Evolutionary conservation across 495 filamentous ascomycete species (phyloP).

Genomic region (Tuber umbilicatum): DNA sequence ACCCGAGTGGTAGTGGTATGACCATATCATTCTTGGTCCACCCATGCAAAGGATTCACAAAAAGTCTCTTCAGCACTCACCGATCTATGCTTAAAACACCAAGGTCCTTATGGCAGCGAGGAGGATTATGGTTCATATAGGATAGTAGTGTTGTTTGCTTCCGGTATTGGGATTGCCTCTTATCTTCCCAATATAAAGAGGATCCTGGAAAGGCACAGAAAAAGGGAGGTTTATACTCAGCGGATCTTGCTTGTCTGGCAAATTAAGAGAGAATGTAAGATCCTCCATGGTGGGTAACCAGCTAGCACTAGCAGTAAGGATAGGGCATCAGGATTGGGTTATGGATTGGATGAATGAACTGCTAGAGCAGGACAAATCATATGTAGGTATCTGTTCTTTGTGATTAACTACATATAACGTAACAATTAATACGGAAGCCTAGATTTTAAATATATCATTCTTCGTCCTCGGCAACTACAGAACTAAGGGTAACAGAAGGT

Average conservation of each 20-base stretch:
- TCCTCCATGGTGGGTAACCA: slow-evolving; percentile 8
- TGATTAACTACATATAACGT: slow-evolving; percentile 4
- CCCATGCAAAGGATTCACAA: slow-evolving; percentile 42
- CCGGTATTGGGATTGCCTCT: slow-evolving; percentile 44
- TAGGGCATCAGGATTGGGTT: slow-evolving; percentile 30
- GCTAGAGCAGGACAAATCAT: slow-evolving; percentile 26
- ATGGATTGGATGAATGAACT: slow-evolving; percentile 36
- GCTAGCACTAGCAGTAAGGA: slow-evolving; percentile 4
- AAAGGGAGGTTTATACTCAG: slow-evolving; percentile 38
- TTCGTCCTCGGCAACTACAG: slow-evolving; percentile 5
- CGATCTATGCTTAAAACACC: slow-evolving; percentile 24
- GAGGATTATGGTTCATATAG: slow-evolving; percentile 42
- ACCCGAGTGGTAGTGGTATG: slow-evolving; percentile 22
- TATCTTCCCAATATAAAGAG: slow-evolving; percentile 45
- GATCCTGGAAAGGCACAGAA: slow-evolving; percentile 41
- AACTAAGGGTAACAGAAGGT: neutral
- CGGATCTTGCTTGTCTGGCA: slow-evolving; percentile 43
- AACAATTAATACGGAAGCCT: neutral
- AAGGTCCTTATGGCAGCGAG: slow-evolving; percentile 43
- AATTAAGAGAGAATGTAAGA: slow-evolving; percentile 37
- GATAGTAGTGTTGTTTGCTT: slow-evolving; percentile 43
- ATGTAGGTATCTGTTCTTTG: slow-evolving; percentile 14
- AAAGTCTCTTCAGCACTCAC: slow-evolving; percentile 16
- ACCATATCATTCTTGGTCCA: slow-evolving; percentile 40
- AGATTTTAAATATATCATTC: slow-evolving; percentile 31